Percentiles rank a stretch among this genome's conserved stretches.
phyloP scores from a whole-genome alignment of 768 basidiomycete genomes.

The Kwoniella sp. region DNA sequence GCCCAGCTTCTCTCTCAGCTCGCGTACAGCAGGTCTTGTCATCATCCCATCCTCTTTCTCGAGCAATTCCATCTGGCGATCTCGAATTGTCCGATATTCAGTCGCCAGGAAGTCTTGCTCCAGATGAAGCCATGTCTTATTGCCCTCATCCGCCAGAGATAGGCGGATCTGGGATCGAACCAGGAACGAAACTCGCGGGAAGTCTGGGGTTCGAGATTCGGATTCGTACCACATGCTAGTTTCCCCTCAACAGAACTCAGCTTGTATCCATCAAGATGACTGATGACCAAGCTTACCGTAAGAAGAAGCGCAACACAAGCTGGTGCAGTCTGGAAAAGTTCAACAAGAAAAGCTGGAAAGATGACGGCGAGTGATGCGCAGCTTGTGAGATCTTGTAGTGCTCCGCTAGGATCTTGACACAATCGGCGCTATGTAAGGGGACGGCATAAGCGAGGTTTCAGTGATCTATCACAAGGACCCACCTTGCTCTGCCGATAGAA shows the following conservation, averaged over 20 bases:
- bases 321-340: conserved; percentile 41
- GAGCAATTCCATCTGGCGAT: conserved; percentile 49
- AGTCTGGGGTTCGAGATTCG: conserved; percentile 37
- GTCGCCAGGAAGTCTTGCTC: conserved; percentile 46
- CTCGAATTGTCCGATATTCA: conserved; percentile 44
- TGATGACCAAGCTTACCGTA: conserved; percentile 29
- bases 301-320: conserved; percentile 45
- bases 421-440: conserved; percentile 36
- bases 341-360: conserved; percentile 45
- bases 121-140: conserved; percentile 45
- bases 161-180: conserved; percentile 43
- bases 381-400: conserved; percentile 47
- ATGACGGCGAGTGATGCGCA: conserved; percentile 35
- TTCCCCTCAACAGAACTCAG: too few relatives aligned
- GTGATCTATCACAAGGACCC: not conserved
- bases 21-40: conserved; percentile 28
- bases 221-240: conserved; percentile 53
- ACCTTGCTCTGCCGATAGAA: conserved; percentile 48
- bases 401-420: conserved; percentile 48
- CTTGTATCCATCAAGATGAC: too few relatives aligned
- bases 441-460: not conserved
- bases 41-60: conserved; percentile 49
- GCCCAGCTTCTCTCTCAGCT: conserved; percentile 41
- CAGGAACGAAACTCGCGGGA: conserved; percentile 36
- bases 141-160: conserved; percentile 38